Base-by-base conservation (phyloP, 2,329 filamentous ascomycete species). In the Elsinoe batatas region DNA sequence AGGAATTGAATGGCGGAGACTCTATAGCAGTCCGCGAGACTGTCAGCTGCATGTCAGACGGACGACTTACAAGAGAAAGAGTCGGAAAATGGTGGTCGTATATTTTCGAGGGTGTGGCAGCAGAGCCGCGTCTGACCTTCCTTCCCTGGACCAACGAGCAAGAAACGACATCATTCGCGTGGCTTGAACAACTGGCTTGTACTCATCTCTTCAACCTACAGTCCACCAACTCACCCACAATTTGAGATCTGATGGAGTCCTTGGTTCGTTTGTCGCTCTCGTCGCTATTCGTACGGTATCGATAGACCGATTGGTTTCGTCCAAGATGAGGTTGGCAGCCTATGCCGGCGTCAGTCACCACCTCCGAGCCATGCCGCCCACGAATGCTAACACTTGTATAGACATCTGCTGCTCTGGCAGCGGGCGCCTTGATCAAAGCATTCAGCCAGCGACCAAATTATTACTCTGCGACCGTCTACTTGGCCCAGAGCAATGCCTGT, bases 371-470 rank as follows among this genome's bases (percentile, higher is more conserved):
- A 26, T 36, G 15, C 15, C 51, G 36, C 18, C 13, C 6, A 2
- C 8, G 13, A n/a, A 11, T 12, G 22, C 42, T 55, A 17, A 55
- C 30, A 15, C 2, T n/a, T 22, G 17, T 17, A 18, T 11, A 55
- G 53, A 57, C 82, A 71, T 96, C 91, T 56, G 84, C 87, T 70
- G 84, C 84, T 72, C 83, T 95, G 68, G 91, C 91, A 64, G 85
- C 82, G 61, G 82, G 83, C 64, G 90, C 95, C 58, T 79, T 96
- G 58, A 73, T 95, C 57, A 93, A 91, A 68, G 91, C 93, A 59
- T 91, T 97, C 72, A 87, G 93, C 67, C 88, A 97, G 74, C 83
- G 93, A 61, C 85, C 93, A 61, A 98, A 98, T 73, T 98, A 97
- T 78, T 98, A 98, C 75, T 94, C 91, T 55, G 91, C 93, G 62